phyloP scores from a whole-genome alignment of 2,329 filamentous ascomycete genomes.

The Calonectria ilicicola region DNA sequence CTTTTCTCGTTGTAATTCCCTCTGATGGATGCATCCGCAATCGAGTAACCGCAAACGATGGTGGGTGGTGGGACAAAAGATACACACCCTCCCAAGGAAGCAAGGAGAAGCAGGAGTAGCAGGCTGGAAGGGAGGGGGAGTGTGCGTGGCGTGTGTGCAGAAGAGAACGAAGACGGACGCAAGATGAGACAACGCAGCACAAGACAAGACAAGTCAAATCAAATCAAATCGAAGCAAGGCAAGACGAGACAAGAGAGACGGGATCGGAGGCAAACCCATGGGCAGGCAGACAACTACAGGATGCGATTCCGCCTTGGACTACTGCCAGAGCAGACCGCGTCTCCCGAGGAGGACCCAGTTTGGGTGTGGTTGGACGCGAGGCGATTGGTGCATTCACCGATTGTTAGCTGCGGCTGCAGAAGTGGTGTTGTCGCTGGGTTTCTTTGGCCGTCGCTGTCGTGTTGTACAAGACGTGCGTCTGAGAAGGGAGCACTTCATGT shows the following conservation, averaged over 20 bases:
- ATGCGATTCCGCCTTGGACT: conserved; percentile 7
- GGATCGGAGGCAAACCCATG: neutral
- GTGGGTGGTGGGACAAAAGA: neutral
- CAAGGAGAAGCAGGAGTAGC: neutral
- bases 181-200: neutral
- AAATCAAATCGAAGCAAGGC: no score
- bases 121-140: neutral
- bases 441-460: conserved; percentile 5
- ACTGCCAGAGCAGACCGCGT: conserved; percentile 1
- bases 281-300: neutral
- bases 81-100: neutral
- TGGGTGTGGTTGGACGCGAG: conserved; percentile 10
- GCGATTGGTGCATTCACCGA: conserved; percentile 16
- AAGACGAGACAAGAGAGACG: neutral
- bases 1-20: conserved; percentile 1
- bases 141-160: neutral
- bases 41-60: neutral
- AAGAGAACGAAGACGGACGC: neutral
- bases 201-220: neutral
- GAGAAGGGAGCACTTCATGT: conserved; percentile 15
- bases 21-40: conserved; percentile 3
- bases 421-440: conserved; percentile 25
- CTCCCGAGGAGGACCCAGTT: conserved; percentile 8
- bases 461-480: conserved; percentile 15
- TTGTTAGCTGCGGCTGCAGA: conserved; percentile 21